A percentile compares a stretch with the other conserved stretches of the same genome.
Evolutionary conservation across 108 stramenopile species (phyloP).

Genomic region (Cyclotella sp.): DNA sequence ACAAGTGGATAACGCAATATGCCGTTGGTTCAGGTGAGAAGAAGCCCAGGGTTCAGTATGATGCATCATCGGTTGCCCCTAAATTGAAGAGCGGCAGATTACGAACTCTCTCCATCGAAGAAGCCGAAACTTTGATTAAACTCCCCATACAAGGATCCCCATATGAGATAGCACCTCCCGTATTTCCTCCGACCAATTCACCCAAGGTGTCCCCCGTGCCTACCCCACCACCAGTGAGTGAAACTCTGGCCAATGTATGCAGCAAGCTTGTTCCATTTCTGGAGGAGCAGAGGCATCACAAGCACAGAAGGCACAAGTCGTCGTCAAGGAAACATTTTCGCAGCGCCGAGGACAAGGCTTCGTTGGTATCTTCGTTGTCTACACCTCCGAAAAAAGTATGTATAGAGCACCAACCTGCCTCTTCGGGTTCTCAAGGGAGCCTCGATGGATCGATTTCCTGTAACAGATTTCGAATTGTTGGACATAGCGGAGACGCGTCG

Average conservation of each 20-base stretch:
- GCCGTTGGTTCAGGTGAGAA: slow-evolving; percentile 13
- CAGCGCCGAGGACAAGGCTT: slow-evolving; percentile 3
- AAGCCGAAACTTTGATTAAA: slow-evolving; percentile 31
- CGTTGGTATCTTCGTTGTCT: neutral
- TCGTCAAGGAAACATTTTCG: slow-evolving; percentile 20
- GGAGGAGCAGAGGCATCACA: slow-evolving; percentile 19
- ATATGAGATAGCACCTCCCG: slow-evolving; percentile 26
- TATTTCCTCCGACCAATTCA: slow-evolving; percentile 44
- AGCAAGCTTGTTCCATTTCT: slow-evolving; percentile 46
- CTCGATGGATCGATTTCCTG: neutral
- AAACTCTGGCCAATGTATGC: slow-evolving; percentile 48
- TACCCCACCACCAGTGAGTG: slow-evolving; percentile 28
- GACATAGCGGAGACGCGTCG: neutral
- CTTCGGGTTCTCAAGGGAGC: neutral
- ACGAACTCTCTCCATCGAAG: slow-evolving; percentile 18
- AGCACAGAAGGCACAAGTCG: slow-evolving; percentile 22
- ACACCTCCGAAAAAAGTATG: slow-evolving; percentile 28
- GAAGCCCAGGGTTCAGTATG: slow-evolving; percentile 2
- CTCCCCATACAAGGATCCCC: slow-evolving; percentile 23
- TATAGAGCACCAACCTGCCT: neutral
- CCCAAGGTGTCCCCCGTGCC: slow-evolving; percentile 19
- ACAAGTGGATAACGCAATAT: slow-evolving; percentile 69
- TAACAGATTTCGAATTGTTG: slow-evolving; percentile 8
- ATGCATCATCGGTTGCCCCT: slow-evolving; percentile 7
- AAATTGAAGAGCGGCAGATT: slow-evolving; percentile 18